Evolutionary conservation across 352 stramenopile genomes (phyloP).

Genomic region (Globisporangium orthogonon): DNA sequence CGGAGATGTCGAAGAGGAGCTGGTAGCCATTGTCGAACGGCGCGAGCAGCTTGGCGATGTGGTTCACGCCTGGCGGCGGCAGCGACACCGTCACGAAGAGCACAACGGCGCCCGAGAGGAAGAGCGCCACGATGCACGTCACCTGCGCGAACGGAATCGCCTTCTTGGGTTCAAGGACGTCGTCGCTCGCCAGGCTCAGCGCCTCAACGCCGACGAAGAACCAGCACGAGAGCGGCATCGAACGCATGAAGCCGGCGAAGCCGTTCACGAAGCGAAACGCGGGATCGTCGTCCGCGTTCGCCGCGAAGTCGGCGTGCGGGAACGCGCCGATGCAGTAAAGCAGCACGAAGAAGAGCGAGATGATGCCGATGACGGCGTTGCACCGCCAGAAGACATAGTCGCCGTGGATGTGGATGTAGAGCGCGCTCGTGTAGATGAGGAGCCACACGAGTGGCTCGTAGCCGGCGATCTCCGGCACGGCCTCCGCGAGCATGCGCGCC

Average conservation of each 20-base stretch:
- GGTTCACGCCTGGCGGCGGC: conserved; percentile 13
- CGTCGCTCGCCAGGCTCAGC: conserved; percentile 17
- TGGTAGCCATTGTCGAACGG: conserved; percentile 25
- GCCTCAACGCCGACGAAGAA: conserved; percentile 30
- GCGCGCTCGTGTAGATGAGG: conserved; percentile 17
- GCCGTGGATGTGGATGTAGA: conserved; percentile 18
- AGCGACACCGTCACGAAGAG: conserved; percentile 22
- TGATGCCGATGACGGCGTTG: conserved; percentile 20
- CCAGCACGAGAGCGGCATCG: conserved; percentile 24
- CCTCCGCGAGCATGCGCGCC: conserved; percentile 18
- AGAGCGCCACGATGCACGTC: conserved; percentile 18
- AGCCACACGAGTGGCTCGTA: conserved; percentile 18
- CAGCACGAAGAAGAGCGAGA: conserved; percentile 24
- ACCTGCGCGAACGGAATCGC: conserved; percentile 20
- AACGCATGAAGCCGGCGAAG: conserved; percentile 13
- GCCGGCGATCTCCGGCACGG: conserved; percentile 5
- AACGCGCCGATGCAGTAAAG: conserved; percentile 26
- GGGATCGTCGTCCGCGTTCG: conserved; percentile 15
- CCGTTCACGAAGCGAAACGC: conserved; percentile 17
- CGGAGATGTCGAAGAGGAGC: conserved; percentile 20
- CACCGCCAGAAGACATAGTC: conserved; percentile 27
- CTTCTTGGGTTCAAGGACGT: conserved; percentile 14
- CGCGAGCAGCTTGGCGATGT: conserved; percentile 21
- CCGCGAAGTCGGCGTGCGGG: conserved; percentile 13
- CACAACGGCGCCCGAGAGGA: conserved; percentile 13